Evolutionary conservation across 2,329 filamentous ascomycete genomes (phyloP).

Genomic region (Chalaropsis thielavioides): DNA sequence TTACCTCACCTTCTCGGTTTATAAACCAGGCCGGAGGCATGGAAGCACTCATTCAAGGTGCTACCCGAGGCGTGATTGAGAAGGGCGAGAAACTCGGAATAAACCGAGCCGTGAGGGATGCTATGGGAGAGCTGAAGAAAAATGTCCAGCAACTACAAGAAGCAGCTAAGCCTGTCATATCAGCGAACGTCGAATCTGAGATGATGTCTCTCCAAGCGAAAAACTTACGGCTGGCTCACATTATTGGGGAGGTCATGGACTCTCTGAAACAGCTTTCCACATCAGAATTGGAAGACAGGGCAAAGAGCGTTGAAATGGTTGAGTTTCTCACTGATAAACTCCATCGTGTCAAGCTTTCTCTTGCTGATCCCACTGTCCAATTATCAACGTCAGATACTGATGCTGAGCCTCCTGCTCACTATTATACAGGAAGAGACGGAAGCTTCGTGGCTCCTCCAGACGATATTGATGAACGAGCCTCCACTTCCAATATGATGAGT

Average conservation of each 20-base stretch:
- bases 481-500: background rate
- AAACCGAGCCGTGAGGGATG: constrained; percentile 67
- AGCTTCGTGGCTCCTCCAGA: background rate
- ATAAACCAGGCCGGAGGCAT: constrained; percentile 45
- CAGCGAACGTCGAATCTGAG: background rate
- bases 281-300: constrained; percentile 34
- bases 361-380: constrained; percentile 38
- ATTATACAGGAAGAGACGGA: background rate
- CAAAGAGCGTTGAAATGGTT: constrained; percentile 37
- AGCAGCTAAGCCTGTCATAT: constrained; percentile 18
- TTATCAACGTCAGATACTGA: background rate
- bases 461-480: background rate
- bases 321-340: constrained; percentile 48
- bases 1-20: constrained; percentile 34
- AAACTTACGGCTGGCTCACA: constrained; percentile 50
- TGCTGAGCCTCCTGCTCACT: background rate
- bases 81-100: constrained; percentile 63
- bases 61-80: constrained; percentile 60
- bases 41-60: constrained; percentile 60
- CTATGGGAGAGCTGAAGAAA: constrained; percentile 63
- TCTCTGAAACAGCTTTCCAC: constrained; percentile 47
- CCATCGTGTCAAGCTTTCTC: constrained; percentile 48
- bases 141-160: constrained; percentile 42
- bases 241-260: constrained; percentile 52
- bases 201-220: constrained; percentile 41